Conservation (phyloP, 148 eudicot genomes). For the Spergularia marina region DNA sequence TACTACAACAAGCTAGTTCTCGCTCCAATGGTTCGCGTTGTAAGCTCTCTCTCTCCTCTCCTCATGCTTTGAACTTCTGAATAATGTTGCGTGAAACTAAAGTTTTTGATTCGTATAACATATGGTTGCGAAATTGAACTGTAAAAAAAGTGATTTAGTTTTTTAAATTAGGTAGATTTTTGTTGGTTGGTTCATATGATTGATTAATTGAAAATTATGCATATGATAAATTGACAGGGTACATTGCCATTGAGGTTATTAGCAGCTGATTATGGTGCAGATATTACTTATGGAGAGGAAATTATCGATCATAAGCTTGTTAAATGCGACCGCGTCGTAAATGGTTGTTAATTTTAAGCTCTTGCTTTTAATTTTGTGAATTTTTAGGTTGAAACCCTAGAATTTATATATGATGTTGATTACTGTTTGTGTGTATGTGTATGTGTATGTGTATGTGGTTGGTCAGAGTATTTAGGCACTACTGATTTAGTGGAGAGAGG, state of each 20-base stretch:
- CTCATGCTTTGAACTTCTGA: not conserved
- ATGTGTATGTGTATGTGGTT: not conserved
- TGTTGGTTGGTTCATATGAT: not conserved
- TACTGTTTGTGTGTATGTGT: not conserved
- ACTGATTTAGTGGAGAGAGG: slow-evolving; percentile 75
- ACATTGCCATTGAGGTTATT: slow-evolving; percentile 78
- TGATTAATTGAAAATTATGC: not conserved
- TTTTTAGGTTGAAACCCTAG: not conserved
- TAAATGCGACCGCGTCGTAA: slow-evolving; percentile 68
- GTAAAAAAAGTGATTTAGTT: not conserved
- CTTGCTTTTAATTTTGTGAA: not conserved
- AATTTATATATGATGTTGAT: not conserved
- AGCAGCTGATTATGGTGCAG: slow-evolving; percentile 82
- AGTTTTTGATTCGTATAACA: too few relatives aligned
- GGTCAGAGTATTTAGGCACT: slow-evolving; percentile 56
- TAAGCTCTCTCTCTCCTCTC: slow-evolving; percentile 33
- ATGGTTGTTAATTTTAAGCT: slow-evolving; percentile 36
- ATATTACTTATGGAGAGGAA: slow-evolving; percentile 86
- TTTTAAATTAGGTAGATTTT: not conserved
- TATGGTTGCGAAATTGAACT: too few relatives aligned
- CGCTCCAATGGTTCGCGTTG: slow-evolving; percentile 92
- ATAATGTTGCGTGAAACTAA: not conserved
- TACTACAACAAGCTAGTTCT: slow-evolving; percentile 71
- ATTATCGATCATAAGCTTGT: slow-evolving; percentile 85
- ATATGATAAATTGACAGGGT: slow-evolving; percentile 40